Evolutionary conservation across 345 rosid genomes (phyloP).

Genomic region (Salix dunnii): DNA sequence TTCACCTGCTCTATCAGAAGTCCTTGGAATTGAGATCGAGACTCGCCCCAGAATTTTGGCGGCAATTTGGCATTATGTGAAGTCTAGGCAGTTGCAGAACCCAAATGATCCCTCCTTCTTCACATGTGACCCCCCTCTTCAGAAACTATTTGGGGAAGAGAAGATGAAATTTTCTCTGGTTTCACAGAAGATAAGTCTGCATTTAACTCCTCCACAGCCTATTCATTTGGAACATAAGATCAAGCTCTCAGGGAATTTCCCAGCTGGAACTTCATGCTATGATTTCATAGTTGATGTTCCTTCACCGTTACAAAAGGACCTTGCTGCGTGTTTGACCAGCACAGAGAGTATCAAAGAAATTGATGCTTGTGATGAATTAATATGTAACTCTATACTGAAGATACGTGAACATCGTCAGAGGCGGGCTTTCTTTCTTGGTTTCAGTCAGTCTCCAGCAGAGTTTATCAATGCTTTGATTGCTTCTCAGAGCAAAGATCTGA

Average conservation of each 20-base stretch:
- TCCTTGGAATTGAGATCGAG: constrained; percentile 55
- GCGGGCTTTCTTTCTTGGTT: constrained; percentile 56
- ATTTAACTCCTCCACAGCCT: constrained; percentile 48
- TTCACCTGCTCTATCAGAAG: constrained; percentile 43
- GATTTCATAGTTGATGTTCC: constrained; percentile 58
- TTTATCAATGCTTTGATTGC: constrained; percentile 46
- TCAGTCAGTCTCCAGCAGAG: constrained; percentile 60
- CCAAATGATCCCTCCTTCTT: constrained; percentile 45
- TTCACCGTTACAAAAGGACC: constrained; percentile 41
- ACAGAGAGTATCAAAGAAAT: constrained; percentile 46
- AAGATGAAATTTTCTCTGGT: constrained; percentile 48
- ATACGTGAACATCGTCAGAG: constrained; percentile 47
- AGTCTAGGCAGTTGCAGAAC: constrained; percentile 46
- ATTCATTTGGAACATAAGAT: constrained; percentile 58
- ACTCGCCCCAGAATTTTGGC: constrained; percentile 45
- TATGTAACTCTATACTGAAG: constrained; percentile 42
- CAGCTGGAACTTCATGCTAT: constrained; percentile 53
- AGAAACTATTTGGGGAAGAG: constrained; percentile 54
- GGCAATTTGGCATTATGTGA: constrained; percentile 63
- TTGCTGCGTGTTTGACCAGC: constrained; percentile 37
- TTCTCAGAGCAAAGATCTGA: constrained; percentile 59
- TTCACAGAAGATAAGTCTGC: constrained; percentile 45
- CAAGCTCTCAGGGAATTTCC: constrained; percentile 51
- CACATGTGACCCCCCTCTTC: constrained; percentile 46
- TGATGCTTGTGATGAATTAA: constrained; percentile 43